A percentile compares a stretch with the other conserved stretches of the same genome.
These are phyloP conservation scores for Metschnikowia santaceciliae DNA, from an alignment of 805 yeast species.

Conservation along the genomic window DNA sequence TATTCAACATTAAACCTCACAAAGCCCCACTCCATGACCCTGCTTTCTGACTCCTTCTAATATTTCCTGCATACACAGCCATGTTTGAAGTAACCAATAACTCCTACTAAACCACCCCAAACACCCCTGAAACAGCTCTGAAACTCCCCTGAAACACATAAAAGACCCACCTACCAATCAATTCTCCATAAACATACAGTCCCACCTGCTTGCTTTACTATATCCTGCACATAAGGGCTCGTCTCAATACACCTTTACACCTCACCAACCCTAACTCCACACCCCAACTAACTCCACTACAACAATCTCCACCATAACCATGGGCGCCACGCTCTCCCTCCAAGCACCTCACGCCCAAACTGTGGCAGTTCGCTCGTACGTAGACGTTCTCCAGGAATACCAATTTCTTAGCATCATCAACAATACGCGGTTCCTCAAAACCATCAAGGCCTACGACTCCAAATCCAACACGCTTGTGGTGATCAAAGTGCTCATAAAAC, in stretches of 20 bases:
- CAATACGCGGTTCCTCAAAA: conserved; percentile 79
- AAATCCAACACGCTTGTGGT: conserved; percentile 62
- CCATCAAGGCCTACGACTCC: conserved; percentile 71
- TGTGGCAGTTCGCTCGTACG: conserved; percentile 84
- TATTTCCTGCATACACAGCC: too few species aligned
- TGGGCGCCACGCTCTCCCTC: conserved; percentile 87
- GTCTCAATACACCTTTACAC: background rate
- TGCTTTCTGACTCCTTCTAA: too few species aligned
- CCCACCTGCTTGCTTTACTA: too few species aligned
- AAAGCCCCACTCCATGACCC: too few species aligned
- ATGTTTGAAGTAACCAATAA: too few species aligned
- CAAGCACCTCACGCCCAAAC: conserved; percentile 90
- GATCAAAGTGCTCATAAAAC: conserved; percentile 80
- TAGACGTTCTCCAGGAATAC: conserved; percentile 70
- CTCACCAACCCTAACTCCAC: background rate
- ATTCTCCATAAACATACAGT: too few species aligned
- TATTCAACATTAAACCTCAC: too few species aligned
- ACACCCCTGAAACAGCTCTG: too few species aligned
- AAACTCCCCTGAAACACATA: too few species aligned
- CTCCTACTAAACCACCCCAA: too few species aligned
- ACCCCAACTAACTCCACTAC: background rate
- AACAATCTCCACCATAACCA: conserved; percentile 21
- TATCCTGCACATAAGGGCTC: background rate
- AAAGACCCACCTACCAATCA: too few species aligned
- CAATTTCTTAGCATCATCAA: conserved; percentile 75